Conservation (phyloP, 2,329 filamentous ascomycete genomes). For the Truncatella angustata region DNA sequence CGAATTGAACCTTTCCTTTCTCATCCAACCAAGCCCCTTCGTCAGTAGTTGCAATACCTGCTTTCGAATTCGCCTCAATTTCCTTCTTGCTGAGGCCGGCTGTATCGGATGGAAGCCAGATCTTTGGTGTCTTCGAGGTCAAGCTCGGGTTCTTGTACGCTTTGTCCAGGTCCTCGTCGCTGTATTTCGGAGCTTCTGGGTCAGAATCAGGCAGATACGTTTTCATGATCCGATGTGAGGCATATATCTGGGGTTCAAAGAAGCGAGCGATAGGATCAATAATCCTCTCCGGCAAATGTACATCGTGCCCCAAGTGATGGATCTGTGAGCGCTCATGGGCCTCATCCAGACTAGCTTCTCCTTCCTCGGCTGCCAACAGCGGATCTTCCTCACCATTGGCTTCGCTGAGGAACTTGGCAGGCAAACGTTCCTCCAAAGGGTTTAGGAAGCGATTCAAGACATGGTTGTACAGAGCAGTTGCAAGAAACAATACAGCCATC, state of each 20-base stretch:
- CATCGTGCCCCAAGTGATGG: slow-evolving; percentile 20
- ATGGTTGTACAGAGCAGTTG: slow-evolving; percentile 61
- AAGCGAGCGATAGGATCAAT: slow-evolving; percentile 24
- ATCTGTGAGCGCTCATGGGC: slow-evolving; percentile 21
- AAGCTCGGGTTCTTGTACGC: slow-evolving; percentile 30
- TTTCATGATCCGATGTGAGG: slow-evolving; percentile 25
- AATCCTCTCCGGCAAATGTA: slow-evolving; percentile 18
- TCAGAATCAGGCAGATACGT: slow-evolving; percentile 17
- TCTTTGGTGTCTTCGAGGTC: slow-evolving; percentile 46
- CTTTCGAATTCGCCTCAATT: slow-evolving; percentile 54
- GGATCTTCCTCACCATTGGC: slow-evolving; percentile 20
- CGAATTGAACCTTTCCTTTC: slow-evolving; percentile 33
- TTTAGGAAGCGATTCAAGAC: slow-evolving; percentile 29
- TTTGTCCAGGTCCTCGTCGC: slow-evolving; percentile 23
- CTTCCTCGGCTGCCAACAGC: slow-evolving; percentile 20
- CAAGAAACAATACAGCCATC: slow-evolving; percentile 59
- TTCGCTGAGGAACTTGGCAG: slow-evolving; percentile 18
- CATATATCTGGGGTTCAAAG: slow-evolving; percentile 25
- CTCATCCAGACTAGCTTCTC: slow-evolving; percentile 19
- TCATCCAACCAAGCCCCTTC: slow-evolving; percentile 59
- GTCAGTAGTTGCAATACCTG: slow-evolving; percentile 65
- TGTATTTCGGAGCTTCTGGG: slow-evolving; percentile 20
- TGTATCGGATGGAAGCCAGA: slow-evolving; percentile 66
- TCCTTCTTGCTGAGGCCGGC: slow-evolving; percentile 61
- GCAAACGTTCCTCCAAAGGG: slow-evolving; percentile 27